These are phyloP conservation scores for Thielaviopsis punctulata DNA, from an alignment of 2,329 filamentous ascomycete genomes.

Conservation along the genomic window DNA sequence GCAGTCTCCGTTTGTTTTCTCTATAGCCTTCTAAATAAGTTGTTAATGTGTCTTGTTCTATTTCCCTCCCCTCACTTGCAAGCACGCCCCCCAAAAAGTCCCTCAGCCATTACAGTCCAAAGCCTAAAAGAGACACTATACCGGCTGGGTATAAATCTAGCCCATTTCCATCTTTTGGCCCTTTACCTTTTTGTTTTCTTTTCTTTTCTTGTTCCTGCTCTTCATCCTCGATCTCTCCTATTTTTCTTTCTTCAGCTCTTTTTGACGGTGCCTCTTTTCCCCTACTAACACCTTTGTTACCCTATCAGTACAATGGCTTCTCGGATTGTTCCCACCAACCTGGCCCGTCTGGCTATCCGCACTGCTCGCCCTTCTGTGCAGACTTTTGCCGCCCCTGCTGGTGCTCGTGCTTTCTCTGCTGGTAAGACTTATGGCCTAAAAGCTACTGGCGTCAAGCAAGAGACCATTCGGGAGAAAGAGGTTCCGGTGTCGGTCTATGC, in stretches of 20 bases:
- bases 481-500: slow-evolving; percentile 38
- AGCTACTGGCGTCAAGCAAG: slow-evolving; percentile 23
- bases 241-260: not conserved
- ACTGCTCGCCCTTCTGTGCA: slow-evolving; percentile 21
- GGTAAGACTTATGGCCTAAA: slow-evolving; percentile 13
- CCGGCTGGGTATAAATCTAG: not conserved
- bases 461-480: slow-evolving; percentile 38
- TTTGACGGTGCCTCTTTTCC: not conserved
- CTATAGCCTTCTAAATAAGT: too few relatives aligned
- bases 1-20: not conserved
- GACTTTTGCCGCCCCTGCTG: slow-evolving; percentile 16
- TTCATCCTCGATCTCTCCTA: not conserved
- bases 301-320: slow-evolving; percentile 17
- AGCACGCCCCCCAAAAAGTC: not conserved
- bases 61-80: not conserved
- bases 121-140: not conserved
- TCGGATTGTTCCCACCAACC: slow-evolving; percentile 18
- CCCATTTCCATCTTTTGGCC: not conserved
- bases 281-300: slow-evolving; percentile 3
- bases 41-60: not conserved
- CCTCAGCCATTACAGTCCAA: not conserved
- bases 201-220: not conserved
- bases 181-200: not conserved
- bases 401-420: slow-evolving; percentile 9
- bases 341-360: slow-evolving; percentile 16